A percentile compares a stretch with the other conserved stretches of the same genome.
Evolutionary conservation across 805 yeast genomes (phyloP).

Genomic region (Sungouiozyma ichnusensis): DNA sequence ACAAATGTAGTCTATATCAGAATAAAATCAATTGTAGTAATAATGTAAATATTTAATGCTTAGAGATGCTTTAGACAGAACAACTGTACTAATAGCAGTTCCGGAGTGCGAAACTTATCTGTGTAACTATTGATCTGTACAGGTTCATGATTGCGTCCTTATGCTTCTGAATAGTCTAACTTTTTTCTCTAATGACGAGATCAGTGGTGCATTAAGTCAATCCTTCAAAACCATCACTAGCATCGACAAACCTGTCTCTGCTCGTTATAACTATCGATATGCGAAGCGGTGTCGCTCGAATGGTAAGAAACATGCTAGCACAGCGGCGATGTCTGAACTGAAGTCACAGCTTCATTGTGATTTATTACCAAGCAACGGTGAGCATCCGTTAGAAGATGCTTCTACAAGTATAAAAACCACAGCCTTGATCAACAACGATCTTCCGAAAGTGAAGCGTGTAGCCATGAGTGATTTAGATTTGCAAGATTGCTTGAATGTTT

Average conservation of each 20-base stretch:
- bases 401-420: not conserved
- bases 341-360: not conserved
- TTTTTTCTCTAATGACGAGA: not conserved
- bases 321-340: not conserved
- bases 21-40: too few species aligned
- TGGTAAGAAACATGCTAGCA: not conserved
- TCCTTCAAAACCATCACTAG: not conserved
- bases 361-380: not conserved
- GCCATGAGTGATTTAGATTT: slow-evolving; percentile 21
- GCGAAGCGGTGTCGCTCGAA: not conserved
- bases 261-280: not conserved
- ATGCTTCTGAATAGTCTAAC: not conserved
- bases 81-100: too few species aligned
- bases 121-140: too few species aligned
- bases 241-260: not conserved
- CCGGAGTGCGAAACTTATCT: too few species aligned
- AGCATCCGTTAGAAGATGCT: not conserved
- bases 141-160: too few species aligned
- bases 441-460: slow-evolving; percentile 10
- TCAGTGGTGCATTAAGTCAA: not conserved
- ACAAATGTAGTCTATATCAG: too few species aligned
- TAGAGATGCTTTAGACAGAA: too few species aligned
- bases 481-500: slow-evolving; percentile 7
- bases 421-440: slow-evolving; percentile 1
- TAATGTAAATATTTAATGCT: too few species aligned